Conservation (phyloP, 352 stramenopile species). For the Globisporangium orthogonon region DNA sequence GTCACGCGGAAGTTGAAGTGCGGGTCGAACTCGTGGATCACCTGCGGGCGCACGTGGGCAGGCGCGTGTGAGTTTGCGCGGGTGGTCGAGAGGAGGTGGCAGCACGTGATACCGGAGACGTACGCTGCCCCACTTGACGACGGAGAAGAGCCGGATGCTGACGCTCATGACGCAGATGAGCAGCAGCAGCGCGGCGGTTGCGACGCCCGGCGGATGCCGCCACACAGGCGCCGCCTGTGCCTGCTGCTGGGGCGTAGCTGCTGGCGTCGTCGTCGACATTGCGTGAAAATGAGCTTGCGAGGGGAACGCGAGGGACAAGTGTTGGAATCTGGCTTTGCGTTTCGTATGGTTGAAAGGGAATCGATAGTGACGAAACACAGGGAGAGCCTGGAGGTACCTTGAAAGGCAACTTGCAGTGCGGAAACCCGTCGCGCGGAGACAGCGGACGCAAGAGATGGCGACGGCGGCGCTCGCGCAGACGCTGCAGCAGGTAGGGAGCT, state of each 20-base stretch:
- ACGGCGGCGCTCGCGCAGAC: constrained; percentile 20
- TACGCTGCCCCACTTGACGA: constrained; percentile 87
- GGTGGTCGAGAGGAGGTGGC: not conserved
- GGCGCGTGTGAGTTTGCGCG: not conserved
- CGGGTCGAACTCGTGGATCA: constrained; percentile 92
- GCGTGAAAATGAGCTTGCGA: too few species aligned
- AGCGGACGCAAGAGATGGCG: constrained; percentile 7
- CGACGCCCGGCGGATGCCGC: constrained; percentile 19
- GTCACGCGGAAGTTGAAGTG: constrained; percentile 99
- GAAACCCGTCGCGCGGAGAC: constrained; percentile 16
- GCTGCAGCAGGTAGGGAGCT: constrained; percentile 13
- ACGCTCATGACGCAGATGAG: constrained; percentile 87
- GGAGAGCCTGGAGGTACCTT: constrained; percentile 16
- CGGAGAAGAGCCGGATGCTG: constrained; percentile 88
- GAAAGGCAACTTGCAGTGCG: constrained; percentile 11
- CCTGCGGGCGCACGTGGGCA: constrained; percentile 16
- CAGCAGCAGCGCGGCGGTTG: constrained; percentile 44
- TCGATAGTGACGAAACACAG: not conserved
- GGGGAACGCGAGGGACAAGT: not conserved
- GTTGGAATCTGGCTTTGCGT: not conserved
- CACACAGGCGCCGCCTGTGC: too few species aligned
- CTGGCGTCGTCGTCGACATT: not conserved
- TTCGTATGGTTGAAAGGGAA: not conserved
- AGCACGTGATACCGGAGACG: not conserved
- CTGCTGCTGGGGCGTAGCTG: too few species aligned